These are phyloP conservation scores for Exophiala spinifera DNA, from an alignment of 2,329 filamentous ascomycete genomes.

Conservation along the genomic window DNA sequence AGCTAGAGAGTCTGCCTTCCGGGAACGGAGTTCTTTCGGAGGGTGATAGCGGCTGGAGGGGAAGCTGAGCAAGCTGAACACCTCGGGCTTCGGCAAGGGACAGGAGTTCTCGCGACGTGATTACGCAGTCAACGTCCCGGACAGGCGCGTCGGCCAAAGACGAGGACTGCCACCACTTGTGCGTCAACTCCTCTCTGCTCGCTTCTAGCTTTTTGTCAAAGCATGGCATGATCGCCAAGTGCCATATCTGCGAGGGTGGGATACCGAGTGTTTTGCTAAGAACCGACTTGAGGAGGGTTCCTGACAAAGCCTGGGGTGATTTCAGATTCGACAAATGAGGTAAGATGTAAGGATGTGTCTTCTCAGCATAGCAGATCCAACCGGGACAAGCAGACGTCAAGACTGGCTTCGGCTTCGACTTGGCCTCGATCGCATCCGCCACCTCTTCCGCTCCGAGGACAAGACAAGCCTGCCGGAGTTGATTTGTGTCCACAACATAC, in stretches of 20 bases:
- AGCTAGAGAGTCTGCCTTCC: slow-evolving; percentile 65
- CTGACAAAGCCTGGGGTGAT: slow-evolving; percentile 87
- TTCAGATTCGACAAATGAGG: slow-evolving; percentile 89
- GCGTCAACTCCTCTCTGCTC: slow-evolving; percentile 86
- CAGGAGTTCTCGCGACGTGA: slow-evolving; percentile 90
- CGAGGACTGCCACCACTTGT: slow-evolving; percentile 62
- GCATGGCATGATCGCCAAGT: slow-evolving; percentile 94
- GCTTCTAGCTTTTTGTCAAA: slow-evolving; percentile 99
- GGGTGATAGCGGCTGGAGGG: slow-evolving; percentile 54
- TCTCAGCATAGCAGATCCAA: slow-evolving; percentile 98
- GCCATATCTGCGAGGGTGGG: slow-evolving; percentile 79
- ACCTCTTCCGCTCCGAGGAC: slow-evolving; percentile 75
- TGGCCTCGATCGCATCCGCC: slow-evolving; percentile 39
- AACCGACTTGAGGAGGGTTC: slow-evolving; percentile 84
- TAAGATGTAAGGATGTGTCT: slow-evolving; percentile 90
- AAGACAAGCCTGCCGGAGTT: slow-evolving; percentile 76
- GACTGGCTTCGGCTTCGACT: slow-evolving; percentile 37
- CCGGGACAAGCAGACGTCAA: slow-evolving; percentile 90
- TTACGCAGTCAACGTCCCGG: slow-evolving; percentile 94
- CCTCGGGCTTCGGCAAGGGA: slow-evolving; percentile 80
- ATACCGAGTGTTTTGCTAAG: slow-evolving; percentile 71
- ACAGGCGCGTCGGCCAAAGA: slow-evolving; percentile 46
- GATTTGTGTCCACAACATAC: slow-evolving; percentile 89
- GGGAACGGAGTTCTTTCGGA: slow-evolving; percentile 62
- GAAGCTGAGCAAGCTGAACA: slow-evolving; percentile 70